Base-by-base conservation (phyloP, 495 filamentous ascomycete species). In the Penicillium pancosmium region DNA sequence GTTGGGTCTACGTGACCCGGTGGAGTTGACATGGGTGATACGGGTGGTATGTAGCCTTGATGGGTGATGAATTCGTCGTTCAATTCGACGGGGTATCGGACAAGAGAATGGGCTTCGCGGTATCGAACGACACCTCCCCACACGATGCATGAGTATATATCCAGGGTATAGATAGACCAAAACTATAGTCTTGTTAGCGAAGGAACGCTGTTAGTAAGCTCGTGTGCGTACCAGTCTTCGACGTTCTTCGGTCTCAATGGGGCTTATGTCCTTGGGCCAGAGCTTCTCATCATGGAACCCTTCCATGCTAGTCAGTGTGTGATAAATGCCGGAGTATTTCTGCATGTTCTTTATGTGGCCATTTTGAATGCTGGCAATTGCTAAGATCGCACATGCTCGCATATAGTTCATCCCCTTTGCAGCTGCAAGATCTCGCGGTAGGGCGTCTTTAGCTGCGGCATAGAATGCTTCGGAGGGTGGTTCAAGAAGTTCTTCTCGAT, bases 111-210 rank as follows among this genome's bases (percentile, higher is more conserved):
- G 12, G 71, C 68, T 57, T 80, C 80, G 23, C 73, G 75, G 38
- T 70, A 74, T 60, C 74, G 69, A 51, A 81, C 73, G 15, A 78
- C 63, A n/a, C 72, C 68, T 33, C 73, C 72, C 76, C 76, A 82
- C 21, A 82, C 77, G 41, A 80, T 72, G 8, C 74, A 73, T 6
- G 74, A 73, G 64, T 77, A 82, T 40, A 84, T 70, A 50, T 84
- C 80, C 4, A 84, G 56, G 5, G 74, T 77, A 58, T 84, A 84
- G 34, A 79, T 80, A 27, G 80, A 80, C 81, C 81, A 84, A 57
- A 81, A 81, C 73, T 80, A 33, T 13, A 31, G 13, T 34, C 40
- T 13, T 9, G 46, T 57, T 18, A 59, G 52, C 40, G 33, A 52
- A 23, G 15, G 16, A n/a, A 10, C 21, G 36, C 6, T 1, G 4